These are phyloP conservation scores for Passiflora organensis DNA, from an alignment of 345 rosid species.

Conservation along the genomic window DNA sequence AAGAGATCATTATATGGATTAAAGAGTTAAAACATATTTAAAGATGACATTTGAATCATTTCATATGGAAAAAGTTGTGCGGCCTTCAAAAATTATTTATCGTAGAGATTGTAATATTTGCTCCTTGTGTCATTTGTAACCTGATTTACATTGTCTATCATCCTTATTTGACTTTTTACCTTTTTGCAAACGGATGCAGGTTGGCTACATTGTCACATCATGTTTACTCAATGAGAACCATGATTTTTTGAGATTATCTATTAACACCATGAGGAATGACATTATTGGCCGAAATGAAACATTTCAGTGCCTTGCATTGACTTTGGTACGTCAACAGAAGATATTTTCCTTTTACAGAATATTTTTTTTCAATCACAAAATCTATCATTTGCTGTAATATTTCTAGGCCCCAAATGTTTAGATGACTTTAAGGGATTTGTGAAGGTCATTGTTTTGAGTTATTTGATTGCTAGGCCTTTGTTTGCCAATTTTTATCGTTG, in stretches of 20 bases:
- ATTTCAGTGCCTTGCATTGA: constrained; percentile 96
- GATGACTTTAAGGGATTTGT: no score
- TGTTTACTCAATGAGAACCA: constrained; percentile 95
- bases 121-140: not conserved
- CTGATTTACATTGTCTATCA: not conserved
- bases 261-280: constrained; percentile 91
- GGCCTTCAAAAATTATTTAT: not conserved
- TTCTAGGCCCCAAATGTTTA: not conserved
- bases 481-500: no score
- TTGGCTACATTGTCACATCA: constrained; percentile 93
- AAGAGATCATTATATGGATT: no score
- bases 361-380: not conserved
- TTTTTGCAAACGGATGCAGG: constrained; percentile 51
- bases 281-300: constrained; percentile 98
- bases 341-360: not conserved
- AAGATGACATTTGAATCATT: no score
- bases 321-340: constrained; percentile 60
- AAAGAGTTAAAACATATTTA: no score
- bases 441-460: no score
- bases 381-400: no score
- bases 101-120: not conserved
- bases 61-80: no score
- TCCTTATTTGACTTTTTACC: constrained; percentile 10
- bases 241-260: constrained; percentile 91
- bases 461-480: no score